Percentiles rank a stretch among this genome's conserved stretches.
Evolutionary conservation across 176 grass and related monocot genomes (phyloP).

Genomic region (Juncus effusus): DNA sequence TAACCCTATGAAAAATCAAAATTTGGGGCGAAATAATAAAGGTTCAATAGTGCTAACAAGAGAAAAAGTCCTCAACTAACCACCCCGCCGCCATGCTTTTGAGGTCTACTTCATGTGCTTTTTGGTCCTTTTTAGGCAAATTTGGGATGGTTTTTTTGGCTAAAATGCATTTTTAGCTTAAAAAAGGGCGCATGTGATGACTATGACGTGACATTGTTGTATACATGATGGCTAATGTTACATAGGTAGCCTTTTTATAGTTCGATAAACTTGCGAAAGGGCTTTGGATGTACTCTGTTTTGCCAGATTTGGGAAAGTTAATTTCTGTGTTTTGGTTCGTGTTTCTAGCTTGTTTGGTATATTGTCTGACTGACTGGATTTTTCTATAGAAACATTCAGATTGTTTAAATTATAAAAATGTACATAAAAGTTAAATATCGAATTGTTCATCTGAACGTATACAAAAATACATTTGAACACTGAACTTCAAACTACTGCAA

Average conservation of each 20-base stretch:
- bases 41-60: conserved; percentile 17
- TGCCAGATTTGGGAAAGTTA: not conserved
- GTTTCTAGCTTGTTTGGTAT: too few relatives aligned
- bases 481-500: too few relatives aligned
- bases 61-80: conserved; percentile 21
- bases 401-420: too few relatives aligned
- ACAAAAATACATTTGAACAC: too few relatives aligned
- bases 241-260: conserved; percentile 27
- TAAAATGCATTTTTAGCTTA: not conserved
- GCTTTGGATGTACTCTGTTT: conserved; percentile 24
- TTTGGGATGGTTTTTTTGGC: conserved; percentile 15
- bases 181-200: conserved; percentile 22
- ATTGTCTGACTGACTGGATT: too few relatives aligned
- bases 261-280: conserved; percentile 5
- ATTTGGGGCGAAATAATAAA: conserved; percentile 17
- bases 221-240: conserved; percentile 35
- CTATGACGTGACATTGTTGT: conserved; percentile 21
- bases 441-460: too few relatives aligned
- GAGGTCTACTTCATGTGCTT: not conserved
- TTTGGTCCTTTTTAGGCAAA: conserved; percentile 16
- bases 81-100: not conserved
- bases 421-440: too few relatives aligned
- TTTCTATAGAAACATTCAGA: too few relatives aligned
- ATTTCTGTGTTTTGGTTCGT: too few relatives aligned
- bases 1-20: conserved; percentile 23